These are phyloP conservation scores for Mycena metata DNA, from an alignment of 768 basidiomycete species.

Conservation along the genomic window DNA sequence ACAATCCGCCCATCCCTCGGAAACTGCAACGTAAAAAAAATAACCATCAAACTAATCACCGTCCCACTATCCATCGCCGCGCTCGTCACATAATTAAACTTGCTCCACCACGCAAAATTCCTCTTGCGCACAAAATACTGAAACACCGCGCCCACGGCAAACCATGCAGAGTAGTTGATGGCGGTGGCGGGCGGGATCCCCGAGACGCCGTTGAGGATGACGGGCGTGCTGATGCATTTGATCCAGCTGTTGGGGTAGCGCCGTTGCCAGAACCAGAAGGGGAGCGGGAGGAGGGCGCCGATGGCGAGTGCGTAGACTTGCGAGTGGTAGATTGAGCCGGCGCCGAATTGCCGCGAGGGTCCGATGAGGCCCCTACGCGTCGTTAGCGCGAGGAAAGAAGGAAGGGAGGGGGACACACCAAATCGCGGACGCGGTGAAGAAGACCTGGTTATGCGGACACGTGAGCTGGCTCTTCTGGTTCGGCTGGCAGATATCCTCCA, in stretches of 20 bases:
- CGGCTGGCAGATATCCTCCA: too few relatives aligned
- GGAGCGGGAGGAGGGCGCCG: slow-evolving; percentile 87
- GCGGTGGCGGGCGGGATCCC: slow-evolving; percentile 92
- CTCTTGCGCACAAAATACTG: slow-evolving; percentile 81
- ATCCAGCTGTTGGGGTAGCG: slow-evolving; percentile 84
- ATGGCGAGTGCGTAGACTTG: slow-evolving; percentile 84
- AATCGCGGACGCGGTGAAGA: too few relatives aligned
- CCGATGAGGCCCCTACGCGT: slow-evolving; percentile 81
- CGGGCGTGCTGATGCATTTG: slow-evolving; percentile 85
- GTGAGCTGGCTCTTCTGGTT: too few relatives aligned
- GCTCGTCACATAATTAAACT: slow-evolving; percentile 91
- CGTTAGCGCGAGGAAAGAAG: slow-evolving; percentile 1
- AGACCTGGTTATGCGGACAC: too few relatives aligned
- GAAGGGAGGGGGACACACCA: slow-evolving; percentile 65
- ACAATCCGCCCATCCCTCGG: slow-evolving; percentile 65
- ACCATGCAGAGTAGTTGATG: slow-evolving; percentile 97
- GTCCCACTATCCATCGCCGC: slow-evolving; percentile 86
- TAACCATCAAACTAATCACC: slow-evolving; percentile 75
- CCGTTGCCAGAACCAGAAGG: slow-evolving; percentile 90
- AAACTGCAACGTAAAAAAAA: slow-evolving; percentile 85
- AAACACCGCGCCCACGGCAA: slow-evolving; percentile 90
- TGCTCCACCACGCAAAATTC: slow-evolving; percentile 92
- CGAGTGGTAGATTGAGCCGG: slow-evolving; percentile 76
- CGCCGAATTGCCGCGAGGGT: slow-evolving; percentile 81
- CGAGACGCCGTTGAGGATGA: slow-evolving; percentile 85